A percentile compares a stretch with the other conserved stretches of the same genome.
Evolutionary conservation across 768 basidiomycete genomes (phyloP).

Genomic region (Leucocoprinus birnbaumii): DNA sequence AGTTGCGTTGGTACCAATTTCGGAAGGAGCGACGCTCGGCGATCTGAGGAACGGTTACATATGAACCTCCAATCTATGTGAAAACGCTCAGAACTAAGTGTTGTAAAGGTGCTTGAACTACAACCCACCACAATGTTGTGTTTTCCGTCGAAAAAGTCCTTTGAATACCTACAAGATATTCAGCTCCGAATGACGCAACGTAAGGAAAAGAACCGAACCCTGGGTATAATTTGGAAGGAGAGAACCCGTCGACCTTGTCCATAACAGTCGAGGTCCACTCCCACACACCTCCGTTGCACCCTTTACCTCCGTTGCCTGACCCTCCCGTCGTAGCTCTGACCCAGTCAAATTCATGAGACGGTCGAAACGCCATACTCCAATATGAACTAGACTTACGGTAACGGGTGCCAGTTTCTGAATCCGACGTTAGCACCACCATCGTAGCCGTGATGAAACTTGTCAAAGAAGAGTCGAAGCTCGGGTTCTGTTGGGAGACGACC

Average conservation of each 20-base stretch:
- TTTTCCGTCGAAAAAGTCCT: slow-evolving; percentile 87
- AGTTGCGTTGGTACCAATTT: slow-evolving; percentile 93
- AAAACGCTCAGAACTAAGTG: slow-evolving; percentile 11
- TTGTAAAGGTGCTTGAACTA: slow-evolving; percentile 2
- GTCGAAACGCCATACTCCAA: not conserved
- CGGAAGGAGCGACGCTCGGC: slow-evolving; percentile 72
- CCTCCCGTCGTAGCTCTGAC: slow-evolving; percentile 67
- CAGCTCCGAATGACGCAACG: not conserved
- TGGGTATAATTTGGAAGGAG: slow-evolving; percentile 77
- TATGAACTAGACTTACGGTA: slow-evolving; percentile 59
- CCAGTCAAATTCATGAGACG: not conserved
- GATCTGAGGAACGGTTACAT: slow-evolving; percentile 79
- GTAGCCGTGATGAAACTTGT: slow-evolving; percentile 70
- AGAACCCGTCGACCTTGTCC: slow-evolving; percentile 71
- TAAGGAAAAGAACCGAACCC: slow-evolving; percentile 45
- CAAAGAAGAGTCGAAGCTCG: slow-evolving; percentile 79
- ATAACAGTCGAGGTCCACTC: slow-evolving; percentile 93
- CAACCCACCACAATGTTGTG: slow-evolving; percentile 84
- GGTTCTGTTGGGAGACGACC: slow-evolving; percentile 90
- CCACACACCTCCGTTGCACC: slow-evolving; percentile 95
- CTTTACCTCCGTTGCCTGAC: slow-evolving; percentile 46
- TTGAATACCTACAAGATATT: slow-evolving; percentile 53
- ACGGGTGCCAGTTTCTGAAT: slow-evolving; percentile 91
- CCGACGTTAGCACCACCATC: slow-evolving; percentile 81
- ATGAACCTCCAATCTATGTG: slow-evolving; percentile 84